Evolutionary conservation across 345 rosid genomes (phyloP).

Genomic region (Eucalyptus marginata): DNA sequence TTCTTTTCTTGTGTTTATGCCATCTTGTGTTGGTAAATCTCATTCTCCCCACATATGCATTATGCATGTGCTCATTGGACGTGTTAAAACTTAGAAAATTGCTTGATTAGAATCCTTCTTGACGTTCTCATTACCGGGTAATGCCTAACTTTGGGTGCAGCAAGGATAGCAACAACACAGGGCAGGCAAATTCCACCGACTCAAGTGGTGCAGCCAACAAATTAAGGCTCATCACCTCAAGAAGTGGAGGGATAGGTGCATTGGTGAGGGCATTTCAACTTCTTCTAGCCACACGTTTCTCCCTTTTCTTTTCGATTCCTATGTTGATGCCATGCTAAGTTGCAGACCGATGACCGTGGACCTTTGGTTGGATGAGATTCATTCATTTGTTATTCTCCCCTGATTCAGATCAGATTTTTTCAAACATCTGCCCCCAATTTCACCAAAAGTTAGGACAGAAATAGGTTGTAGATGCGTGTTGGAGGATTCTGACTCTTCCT

Average conservation of each 20-base stretch:
- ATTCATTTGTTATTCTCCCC: not conserved
- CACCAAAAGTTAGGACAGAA: not conserved
- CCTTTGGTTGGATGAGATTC: not conserved
- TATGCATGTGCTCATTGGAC: not conserved
- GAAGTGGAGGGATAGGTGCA: not conserved
- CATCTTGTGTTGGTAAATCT: not conserved
- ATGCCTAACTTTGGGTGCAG: conserved; percentile 20
- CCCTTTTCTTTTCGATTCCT: not conserved
- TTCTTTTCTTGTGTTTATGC: not conserved
- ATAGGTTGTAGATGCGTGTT: not conserved
- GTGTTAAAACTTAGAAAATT: not conserved
- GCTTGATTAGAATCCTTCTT: not conserved
- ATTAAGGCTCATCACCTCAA: not conserved
- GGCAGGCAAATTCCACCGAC: conserved; percentile 37
- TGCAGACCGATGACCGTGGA: not conserved
- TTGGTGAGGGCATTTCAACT: not conserved
- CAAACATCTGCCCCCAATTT: not conserved
- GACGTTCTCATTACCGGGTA: not conserved
- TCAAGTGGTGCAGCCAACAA: conserved; percentile 9
- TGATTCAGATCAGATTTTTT: not conserved
- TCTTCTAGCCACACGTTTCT: not conserved
- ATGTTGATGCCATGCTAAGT: not conserved
- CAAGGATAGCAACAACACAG: conserved; percentile 43
- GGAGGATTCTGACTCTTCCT: not conserved
- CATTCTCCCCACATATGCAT: not conserved